Evolutionary conservation across 1,139 yeast genomes (phyloP), one percentile per base, ranked within the genome.

Genomic region (Kodamaea anthophila): DNA sequence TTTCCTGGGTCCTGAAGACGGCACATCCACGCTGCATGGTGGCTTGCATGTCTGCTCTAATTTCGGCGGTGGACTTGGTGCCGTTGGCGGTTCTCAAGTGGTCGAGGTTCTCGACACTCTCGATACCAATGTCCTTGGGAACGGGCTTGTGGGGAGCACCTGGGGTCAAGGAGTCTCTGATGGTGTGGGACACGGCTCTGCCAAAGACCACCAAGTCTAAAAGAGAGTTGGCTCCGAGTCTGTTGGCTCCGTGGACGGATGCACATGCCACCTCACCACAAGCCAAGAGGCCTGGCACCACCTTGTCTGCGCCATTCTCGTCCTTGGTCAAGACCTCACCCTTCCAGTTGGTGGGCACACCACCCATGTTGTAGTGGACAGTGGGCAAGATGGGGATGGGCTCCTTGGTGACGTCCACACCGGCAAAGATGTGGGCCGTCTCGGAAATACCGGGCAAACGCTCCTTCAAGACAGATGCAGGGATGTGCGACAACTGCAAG

Each of bases 221-320:
- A 49, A 91, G 71, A n/a, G 98, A 91, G 75, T 91, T 91, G 46
- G 98, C 98, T 63, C 98, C 98, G 49, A 91, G 75, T 73, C 98
- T 85, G 74, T 91, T 91, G 42, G 98, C 98, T 66, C 98, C 98
- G 58, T 91, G 98, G 36, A 91, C 98, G 24, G 97, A 87, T 42
- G 94, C 97, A 74, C 96, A 88, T 29, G 97, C 98, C 42, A 94
- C 91, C 70, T 91, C 98, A 74, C 98, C 98, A 71, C 96, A 87
- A 15, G 98, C 97, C 60, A 77, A 75, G 51, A 91, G 74, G 51
- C 98, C 98, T 49, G 94, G 94, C 40, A 91, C 94, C 47, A 84
- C 76, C 55, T 74, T 77, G 58, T 91, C 98, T 51, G 88, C 77
- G 51, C 98, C 98, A 46, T 83, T 74, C 52, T 75, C 87, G 55